Evolutionary conservation across 768 basidiomycete species (phyloP), one percentile per base, ranked within the genome.

Genomic region (Leccinum variicolor): DNA sequence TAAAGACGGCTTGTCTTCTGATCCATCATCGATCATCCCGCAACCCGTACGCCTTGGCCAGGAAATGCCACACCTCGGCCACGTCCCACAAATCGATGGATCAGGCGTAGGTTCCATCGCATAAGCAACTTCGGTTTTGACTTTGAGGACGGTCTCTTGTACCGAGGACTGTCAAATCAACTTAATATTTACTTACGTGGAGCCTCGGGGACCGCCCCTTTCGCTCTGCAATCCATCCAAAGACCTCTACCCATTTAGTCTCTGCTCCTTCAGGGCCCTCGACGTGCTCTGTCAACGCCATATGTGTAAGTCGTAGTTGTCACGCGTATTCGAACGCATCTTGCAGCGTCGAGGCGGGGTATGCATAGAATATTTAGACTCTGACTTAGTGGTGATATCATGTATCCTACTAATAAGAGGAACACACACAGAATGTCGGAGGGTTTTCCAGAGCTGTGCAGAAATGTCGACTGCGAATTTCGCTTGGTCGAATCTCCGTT

Each of bases 11-110:
- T 83, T 77, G 52, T 85, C 86, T 60, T 81, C 52, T 87, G 80
- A 2, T 82, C 87, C 65, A n/a, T n/a, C n/a, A n/a, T n/a, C n/a
- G n/a, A n/a, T n/a, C n/a, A 2, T 82, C 87, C 65, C 91, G 91
- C 62, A 86, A 67, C 50, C 87, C 85, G 66, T 89, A 89, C 23
- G 87, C 88, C 65, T 87, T 92, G 6, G 87, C 91, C 13, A 98
- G 79, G 69, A 86, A 90, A 71, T 89, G 96, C 96, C 96, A 99
- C 23, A 90, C 95, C 70, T 98, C 96, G 0, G 94, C 84, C 2
- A 90, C 82, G 69, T 97, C 89, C 94, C 94, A 98, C 10, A 34
- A 19, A 29, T 48, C 13, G 54, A 41, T 14, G 59, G 49, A 17
- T 51, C 56, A 13, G 41, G 6, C 1, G 21, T 4, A 31, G 59